Evolutionary conservation across 2,329 filamentous ascomycete species (phyloP).

Genomic region (Macroventuria anomochaeta): DNA sequence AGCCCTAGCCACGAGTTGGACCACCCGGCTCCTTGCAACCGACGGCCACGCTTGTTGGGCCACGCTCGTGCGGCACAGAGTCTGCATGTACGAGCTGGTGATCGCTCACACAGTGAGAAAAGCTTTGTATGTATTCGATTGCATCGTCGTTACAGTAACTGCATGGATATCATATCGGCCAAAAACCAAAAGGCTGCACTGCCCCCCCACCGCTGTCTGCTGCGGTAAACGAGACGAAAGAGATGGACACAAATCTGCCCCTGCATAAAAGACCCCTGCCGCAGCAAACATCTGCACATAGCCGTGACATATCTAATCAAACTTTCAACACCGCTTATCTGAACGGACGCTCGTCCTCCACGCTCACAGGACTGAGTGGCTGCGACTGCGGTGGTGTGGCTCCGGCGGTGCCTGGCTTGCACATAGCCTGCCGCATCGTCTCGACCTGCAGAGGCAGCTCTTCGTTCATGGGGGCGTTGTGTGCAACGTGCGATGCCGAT

Average conservation of each 20-base stretch:
- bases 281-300: neutral
- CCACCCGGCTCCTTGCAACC: neutral
- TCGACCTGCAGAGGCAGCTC: conserved; percentile 88
- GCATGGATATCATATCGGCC: conserved; percentile 37
- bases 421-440: conserved; percentile 89
- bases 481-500: conserved; percentile 55
- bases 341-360: conserved; percentile 47
- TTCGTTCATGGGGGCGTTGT: conserved; percentile 62
- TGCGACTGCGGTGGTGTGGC: conserved; percentile 58
- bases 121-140: too few species aligned
- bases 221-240: conserved; percentile 7
- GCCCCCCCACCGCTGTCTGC: conserved; percentile 1
- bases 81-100: neutral
- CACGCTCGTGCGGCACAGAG: neutral
- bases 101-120: neutral
- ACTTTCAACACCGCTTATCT: conserved; percentile 23
- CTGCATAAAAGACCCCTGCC: conserved; percentile 9
- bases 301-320: neutral
- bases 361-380: conserved; percentile 48
- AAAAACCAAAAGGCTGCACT: conserved; percentile 2
- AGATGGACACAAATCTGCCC: conserved; percentile 3
- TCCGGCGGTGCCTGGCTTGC: conserved; percentile 84
- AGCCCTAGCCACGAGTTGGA: conserved; percentile 1
- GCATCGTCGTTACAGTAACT: too few species aligned
- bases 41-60: neutral